Base-by-base conservation (phyloP, 306 rosid genomes). In the Vigna trinervia region DNA sequence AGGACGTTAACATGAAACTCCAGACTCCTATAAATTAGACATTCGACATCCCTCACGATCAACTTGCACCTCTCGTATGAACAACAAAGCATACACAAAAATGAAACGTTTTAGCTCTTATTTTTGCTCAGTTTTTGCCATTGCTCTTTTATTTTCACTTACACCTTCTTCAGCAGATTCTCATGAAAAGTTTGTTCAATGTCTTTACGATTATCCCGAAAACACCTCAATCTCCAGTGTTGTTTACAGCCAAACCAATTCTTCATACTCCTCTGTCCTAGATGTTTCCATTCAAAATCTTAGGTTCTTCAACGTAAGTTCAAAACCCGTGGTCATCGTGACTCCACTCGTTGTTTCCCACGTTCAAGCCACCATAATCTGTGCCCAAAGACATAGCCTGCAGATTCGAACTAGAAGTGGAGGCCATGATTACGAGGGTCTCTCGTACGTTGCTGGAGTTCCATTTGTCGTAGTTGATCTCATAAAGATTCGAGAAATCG, bases 331-430 rank as follows among this genome's bases (percentile, higher is more conserved):
- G 6, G 69, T 82, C 32, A 76, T 82, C 15, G 69, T 82, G 6
- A 76, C 78, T 61, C 85, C 85, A 2, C 38, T 28, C 4, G 62
- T 81, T 36, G 69, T 82, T 0, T 87, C 90, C 45, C 91, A 90
- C 77, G 66, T 87, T 73, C 94, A 87, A 80, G 87, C 87, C 22
- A 30, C 87, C 7, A 76, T 89, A 39, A 26, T 75, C 8, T 91
- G 93, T 74, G 71, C 89, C 71, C 81, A 77, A 80, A 66, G 62
- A 79, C 84, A 88, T 8, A 85, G 77, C 73, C 22, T 91, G 3
- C 83, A 89, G 69, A 60, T 89, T 76, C 57, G 91, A 78, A 89
- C 85, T 45, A 78, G 93, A 43, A 88, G 93, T 5, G 93, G 96
- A 0, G 91, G 96, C 52, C 96, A 88, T 39, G 96, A 90, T 23